Percentiles rank a stretch among this genome's conserved stretches.
Evolutionary conservation across 1,284 basidiomycete species (phyloP).

Genomic region (Ganoderma resinaceum): DNA sequence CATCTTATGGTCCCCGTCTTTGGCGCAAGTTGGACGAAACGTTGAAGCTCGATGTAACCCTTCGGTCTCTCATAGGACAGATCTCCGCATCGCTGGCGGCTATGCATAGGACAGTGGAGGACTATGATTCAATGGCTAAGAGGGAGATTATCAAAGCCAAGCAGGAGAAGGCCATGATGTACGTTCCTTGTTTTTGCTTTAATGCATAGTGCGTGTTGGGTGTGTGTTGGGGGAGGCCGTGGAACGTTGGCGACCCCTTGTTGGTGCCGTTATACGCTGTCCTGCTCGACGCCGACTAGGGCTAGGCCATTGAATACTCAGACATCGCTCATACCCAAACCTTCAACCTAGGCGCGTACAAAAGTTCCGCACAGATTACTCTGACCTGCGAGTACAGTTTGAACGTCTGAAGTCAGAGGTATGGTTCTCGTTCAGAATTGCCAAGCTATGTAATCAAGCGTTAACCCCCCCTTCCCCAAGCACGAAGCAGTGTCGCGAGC

Average conservation of each 20-base stretch:
- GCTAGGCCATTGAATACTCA: neutral
- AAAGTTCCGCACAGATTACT: constrained; percentile 81
- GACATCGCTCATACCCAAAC: neutral
- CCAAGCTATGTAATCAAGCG: neutral
- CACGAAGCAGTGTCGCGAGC: constrained; percentile 61
- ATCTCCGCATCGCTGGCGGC: constrained; percentile 94
- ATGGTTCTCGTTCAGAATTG: neutral
- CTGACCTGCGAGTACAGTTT: constrained; percentile 75
- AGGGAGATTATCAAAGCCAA: constrained; percentile 94
- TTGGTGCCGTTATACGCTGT: neutral
- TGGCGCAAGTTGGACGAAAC: neutral
- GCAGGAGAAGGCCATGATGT: constrained; percentile 94
- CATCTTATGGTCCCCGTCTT: neutral
- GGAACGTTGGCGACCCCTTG: neutral
- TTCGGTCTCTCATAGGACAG: constrained; percentile 70
- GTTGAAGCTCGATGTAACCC: constrained; percentile 4
- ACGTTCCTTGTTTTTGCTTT: constrained; percentile 36
- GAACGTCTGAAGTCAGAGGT: constrained; percentile 70
- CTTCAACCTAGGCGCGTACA: constrained; percentile 70
- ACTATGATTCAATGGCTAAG: constrained; percentile 95
- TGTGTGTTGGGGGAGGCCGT: neutral
- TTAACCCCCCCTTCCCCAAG: constrained; percentile 47
- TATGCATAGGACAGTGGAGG: constrained; percentile 91
- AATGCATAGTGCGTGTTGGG: neutral
- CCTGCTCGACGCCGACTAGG: neutral